Evolutionary conservation across 2,329 filamentous ascomycete genomes (phyloP).

Genomic region (Chaetomiaceae sp.): DNA sequence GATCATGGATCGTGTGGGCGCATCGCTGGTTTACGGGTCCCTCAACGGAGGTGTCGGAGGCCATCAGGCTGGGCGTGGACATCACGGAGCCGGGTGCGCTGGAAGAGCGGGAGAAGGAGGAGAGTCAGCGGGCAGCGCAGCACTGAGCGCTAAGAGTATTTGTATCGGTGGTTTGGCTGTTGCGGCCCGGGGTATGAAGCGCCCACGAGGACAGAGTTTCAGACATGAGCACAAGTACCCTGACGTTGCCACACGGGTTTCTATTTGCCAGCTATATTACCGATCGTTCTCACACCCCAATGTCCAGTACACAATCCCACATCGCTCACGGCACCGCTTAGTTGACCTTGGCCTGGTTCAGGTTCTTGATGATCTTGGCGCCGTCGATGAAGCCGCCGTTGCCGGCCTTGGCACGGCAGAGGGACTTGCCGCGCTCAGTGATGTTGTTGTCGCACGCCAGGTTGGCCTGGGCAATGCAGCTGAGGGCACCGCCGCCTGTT

Average conservation of each 20-base stretch:
- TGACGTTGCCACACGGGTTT: too few relatives aligned
- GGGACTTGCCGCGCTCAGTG: conserved; percentile 20
- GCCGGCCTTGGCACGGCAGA: conserved; percentile 26
- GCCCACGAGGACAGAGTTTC: too few relatives aligned
- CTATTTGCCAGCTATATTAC: too few relatives aligned
- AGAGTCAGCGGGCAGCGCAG: neutral
- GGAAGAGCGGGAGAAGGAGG: conserved; percentile 30
- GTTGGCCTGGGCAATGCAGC: conserved; percentile 19
- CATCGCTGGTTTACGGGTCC: conserved; percentile 51
- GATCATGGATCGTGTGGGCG: conserved; percentile 47
- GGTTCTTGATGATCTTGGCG: conserved; percentile 22
- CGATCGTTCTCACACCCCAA: neutral
- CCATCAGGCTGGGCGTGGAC: conserved; percentile 43
- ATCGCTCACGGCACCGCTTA: conserved; percentile 8
- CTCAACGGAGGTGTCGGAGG: conserved; percentile 45
- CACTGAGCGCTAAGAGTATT: too few relatives aligned
- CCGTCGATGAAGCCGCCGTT: conserved; percentile 26
- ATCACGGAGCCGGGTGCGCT: conserved; percentile 39
- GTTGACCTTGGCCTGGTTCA: conserved; percentile 25
- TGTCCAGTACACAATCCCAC: neutral
- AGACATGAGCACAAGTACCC: too few relatives aligned
- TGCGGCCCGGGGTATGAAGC: too few relatives aligned
- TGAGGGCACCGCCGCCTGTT: conserved; percentile 19
- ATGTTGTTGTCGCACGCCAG: conserved; percentile 20
- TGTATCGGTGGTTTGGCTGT: too few relatives aligned